These are phyloP conservation scores for Penicillium psychrosexuale DNA, from an alignment of 2,329 filamentous ascomycete genomes.

Conservation along the genomic window DNA sequence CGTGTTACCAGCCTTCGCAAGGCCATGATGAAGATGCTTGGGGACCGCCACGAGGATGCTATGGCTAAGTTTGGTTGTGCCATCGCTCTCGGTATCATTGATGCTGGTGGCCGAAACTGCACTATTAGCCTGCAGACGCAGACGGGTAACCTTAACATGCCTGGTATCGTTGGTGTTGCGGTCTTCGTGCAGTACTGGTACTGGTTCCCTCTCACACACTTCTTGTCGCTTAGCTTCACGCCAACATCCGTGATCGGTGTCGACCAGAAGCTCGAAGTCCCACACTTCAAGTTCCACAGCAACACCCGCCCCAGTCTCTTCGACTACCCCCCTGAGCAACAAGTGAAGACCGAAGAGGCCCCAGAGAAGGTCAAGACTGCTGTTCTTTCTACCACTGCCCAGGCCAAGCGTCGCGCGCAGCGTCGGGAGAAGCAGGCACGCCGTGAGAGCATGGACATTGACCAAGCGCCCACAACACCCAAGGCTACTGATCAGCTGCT, in stretches of 20 bases:
- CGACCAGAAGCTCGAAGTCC: slow-evolving; percentile 88
- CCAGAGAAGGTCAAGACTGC: slow-evolving; percentile 93
- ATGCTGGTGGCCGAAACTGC: slow-evolving; percentile 96
- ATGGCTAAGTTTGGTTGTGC: slow-evolving; percentile 99
- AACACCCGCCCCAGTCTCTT: slow-evolving; percentile 93
- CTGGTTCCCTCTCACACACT: slow-evolving; percentile 99
- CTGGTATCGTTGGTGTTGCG: slow-evolving; percentile 94
- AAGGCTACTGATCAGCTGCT: slow-evolving; percentile 58
- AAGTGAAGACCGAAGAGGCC: slow-evolving; percentile 90
- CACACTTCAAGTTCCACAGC: slow-evolving; percentile 92
- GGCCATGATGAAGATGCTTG: slow-evolving; percentile 87
- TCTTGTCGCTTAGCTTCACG: slow-evolving; percentile 93
- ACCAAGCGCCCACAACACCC: slow-evolving; percentile 71
- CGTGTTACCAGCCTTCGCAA: slow-evolving; percentile 90
- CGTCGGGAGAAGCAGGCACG: slow-evolving; percentile 89
- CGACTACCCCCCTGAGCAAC: slow-evolving; percentile 95
- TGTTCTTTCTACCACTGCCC: slow-evolving; percentile 91
- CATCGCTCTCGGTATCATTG: slow-evolving; percentile 91
- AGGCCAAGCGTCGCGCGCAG: slow-evolving; percentile 90
- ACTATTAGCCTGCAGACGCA: slow-evolving; percentile 97
- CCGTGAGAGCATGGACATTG: slow-evolving; percentile 92
- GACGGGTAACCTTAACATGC: slow-evolving; percentile 98
- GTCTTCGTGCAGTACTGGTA: slow-evolving; percentile 99
- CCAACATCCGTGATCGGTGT: slow-evolving; percentile 94
- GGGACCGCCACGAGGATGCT: slow-evolving; percentile 94